Conservation (phyloP, 2,329 filamentous ascomycete species). For the Aureobasidium sp. region DNA sequence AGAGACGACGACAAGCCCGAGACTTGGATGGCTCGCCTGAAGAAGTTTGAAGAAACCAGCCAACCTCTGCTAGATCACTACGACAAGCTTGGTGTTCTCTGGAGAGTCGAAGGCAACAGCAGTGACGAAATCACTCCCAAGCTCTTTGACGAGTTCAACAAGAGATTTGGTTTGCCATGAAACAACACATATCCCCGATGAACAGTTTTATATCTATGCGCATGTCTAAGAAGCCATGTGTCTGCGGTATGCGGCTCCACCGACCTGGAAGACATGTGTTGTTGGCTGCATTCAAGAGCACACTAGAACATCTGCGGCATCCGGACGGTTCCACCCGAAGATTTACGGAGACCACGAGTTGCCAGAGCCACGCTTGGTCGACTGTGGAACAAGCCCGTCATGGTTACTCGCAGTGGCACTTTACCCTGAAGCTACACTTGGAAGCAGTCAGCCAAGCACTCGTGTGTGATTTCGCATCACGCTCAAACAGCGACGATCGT, state of each 20-base stretch:
- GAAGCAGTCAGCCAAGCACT: background rate
- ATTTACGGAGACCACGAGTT: background rate
- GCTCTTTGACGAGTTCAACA: slow-evolving; percentile 74
- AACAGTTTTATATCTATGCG: no score
- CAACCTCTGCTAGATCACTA: slow-evolving; percentile 84
- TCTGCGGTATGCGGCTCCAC: background rate
- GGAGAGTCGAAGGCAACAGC: slow-evolving; percentile 79
- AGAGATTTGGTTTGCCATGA: slow-evolving; percentile 50
- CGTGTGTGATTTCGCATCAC: background rate
- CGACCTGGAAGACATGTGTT: background rate
- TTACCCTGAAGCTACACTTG: background rate
- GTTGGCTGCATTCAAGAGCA: background rate
- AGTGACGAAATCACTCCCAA: slow-evolving; percentile 95
- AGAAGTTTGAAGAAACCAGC: slow-evolving; percentile 82
- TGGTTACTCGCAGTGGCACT: background rate
- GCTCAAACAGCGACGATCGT: background rate
- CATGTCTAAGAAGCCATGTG: background rate
- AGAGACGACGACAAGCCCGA: slow-evolving; percentile 80
- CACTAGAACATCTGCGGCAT: background rate
- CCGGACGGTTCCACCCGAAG: background rate
- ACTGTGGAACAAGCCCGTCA: background rate
- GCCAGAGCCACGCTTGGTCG: background rate
- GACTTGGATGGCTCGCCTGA: slow-evolving; percentile 72
- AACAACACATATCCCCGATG: background rate
- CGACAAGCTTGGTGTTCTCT: slow-evolving; percentile 71